These are phyloP conservation scores for Scheffersomyces titani DNA, from an alignment of 1,139 yeast species.

Conservation along the genomic window DNA sequence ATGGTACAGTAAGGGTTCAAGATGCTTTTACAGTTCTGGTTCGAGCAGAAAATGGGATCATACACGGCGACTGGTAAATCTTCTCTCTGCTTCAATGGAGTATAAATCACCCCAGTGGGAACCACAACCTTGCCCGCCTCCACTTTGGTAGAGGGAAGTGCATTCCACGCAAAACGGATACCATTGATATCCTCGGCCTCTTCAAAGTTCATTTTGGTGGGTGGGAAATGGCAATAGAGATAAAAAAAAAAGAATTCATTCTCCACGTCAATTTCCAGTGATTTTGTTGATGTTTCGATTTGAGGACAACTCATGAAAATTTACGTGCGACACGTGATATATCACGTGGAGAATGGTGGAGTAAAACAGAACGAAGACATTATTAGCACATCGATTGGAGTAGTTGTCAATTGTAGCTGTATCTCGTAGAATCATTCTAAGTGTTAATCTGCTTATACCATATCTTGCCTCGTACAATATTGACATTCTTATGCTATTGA, in stretches of 20 bases:
- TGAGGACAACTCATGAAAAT: not conserved
- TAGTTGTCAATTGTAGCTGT: not conserved
- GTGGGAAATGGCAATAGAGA: not conserved
- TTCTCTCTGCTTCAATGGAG: constrained; percentile 82
- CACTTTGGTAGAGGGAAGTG: constrained; percentile 77
- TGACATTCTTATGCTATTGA: not conserved
- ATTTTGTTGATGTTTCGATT: not conserved
- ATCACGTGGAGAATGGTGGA: not conserved
- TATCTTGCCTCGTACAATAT: not conserved
- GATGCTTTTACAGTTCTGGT: constrained; percentile 78
- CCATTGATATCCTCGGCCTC: constrained; percentile 55
- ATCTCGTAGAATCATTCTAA: not conserved
- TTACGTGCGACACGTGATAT: not conserved
- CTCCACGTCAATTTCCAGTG: not conserved
- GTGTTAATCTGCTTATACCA: too few species aligned
- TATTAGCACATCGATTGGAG: not conserved
- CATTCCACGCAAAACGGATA: constrained; percentile 52
- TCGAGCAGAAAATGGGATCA: constrained; percentile 87
- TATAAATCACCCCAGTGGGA: constrained; percentile 91
- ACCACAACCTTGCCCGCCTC: constrained; percentile 93
- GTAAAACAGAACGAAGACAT: not conserved
- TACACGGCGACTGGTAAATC: constrained; percentile 81
- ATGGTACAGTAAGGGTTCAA: constrained; percentile 87
- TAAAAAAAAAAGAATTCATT: not conserved
- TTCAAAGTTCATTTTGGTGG: constrained; percentile 42